These are phyloP conservation scores for Orbilia quercus DNA, from an alignment of 2,329 filamentous ascomycete species.

Conservation along the genomic window DNA sequence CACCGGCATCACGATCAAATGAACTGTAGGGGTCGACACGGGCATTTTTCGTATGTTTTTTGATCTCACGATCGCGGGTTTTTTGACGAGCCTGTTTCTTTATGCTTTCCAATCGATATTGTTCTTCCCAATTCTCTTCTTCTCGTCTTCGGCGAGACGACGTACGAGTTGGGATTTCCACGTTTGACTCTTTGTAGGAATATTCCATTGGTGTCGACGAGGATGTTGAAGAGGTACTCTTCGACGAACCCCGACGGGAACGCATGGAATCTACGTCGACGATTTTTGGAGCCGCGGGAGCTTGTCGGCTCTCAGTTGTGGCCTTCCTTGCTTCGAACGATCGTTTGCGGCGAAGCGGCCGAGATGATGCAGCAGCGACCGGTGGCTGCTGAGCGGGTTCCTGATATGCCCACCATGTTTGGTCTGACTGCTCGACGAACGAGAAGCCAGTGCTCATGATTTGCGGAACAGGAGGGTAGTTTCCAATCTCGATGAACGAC, in stretches of 20 bases:
- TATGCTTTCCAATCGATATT: slow-evolving; percentile 48
- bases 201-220: slow-evolving; percentile 31
- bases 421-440: slow-evolving; percentile 46
- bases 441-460: slow-evolving; percentile 53
- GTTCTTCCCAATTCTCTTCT: slow-evolving; percentile 55
- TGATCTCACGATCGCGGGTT: slow-evolving; percentile 51
- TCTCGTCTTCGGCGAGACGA: slow-evolving; percentile 45
- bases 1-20: slow-evolving; percentile 42
- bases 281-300: slow-evolving; percentile 38
- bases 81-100: slow-evolving; percentile 54
- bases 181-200: slow-evolving; percentile 34
- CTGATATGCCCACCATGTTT: slow-evolving; percentile 50
- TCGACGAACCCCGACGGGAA: slow-evolving; percentile 49
- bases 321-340: slow-evolving; percentile 45
- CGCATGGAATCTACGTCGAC: slow-evolving; percentile 54
- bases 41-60: slow-evolving; percentile 34
- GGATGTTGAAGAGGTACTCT: slow-evolving; percentile 41
- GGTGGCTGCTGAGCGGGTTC: slow-evolving; percentile 31
- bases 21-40: slow-evolving; percentile 40
- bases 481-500: slow-evolving; percentile 50
- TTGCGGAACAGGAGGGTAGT: slow-evolving; percentile 49
- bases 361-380: slow-evolving; percentile 37
- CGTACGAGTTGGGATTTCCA: slow-evolving; percentile 33
- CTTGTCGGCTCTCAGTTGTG: slow-evolving; percentile 26
- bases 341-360: slow-evolving; percentile 43